A percentile compares a stretch with the other conserved stretches of the same genome.
These are phyloP conservation scores for Trichoderma atrobrunneum DNA, from an alignment of 2,329 filamentous ascomycete species.

Conservation along the genomic window DNA sequence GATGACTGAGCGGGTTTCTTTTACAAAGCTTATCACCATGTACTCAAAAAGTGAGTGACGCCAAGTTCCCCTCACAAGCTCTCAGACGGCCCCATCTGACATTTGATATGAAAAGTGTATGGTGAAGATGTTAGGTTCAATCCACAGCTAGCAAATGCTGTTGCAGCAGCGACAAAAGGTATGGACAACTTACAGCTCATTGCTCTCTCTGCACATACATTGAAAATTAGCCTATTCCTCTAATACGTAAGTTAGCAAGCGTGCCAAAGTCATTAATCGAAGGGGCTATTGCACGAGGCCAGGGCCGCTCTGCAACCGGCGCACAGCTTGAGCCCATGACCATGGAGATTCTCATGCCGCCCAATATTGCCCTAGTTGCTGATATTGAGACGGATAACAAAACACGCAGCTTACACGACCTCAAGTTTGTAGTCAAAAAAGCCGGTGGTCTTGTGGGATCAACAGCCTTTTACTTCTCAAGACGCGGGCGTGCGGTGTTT, in stretches of 20 bases:
- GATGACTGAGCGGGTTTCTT: conserved; percentile 63
- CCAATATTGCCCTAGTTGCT: conserved; percentile 74
- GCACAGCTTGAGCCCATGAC: conserved; percentile 72
- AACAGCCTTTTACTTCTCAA: conserved; percentile 81
- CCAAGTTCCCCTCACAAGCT: neutral
- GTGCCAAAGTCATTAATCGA: conserved; percentile 85
- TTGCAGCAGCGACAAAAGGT: conserved; percentile 77
- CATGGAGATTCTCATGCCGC: conserved; percentile 77
- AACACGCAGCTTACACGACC: conserved; percentile 67
- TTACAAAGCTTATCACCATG: conserved; percentile 70
- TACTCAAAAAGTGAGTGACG: conserved; percentile 65
- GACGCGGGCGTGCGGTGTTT: conserved; percentile 72
- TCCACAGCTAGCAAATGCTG: conserved; percentile 68
- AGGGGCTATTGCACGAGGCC: conserved; percentile 79
- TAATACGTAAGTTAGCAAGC: conserved; percentile 46
- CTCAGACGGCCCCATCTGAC: neutral
- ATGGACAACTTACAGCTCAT: conserved; percentile 28
- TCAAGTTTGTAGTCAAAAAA: conserved; percentile 69
- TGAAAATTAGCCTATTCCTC: neutral
- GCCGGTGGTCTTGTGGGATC: conserved; percentile 67
- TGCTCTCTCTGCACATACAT: neutral
- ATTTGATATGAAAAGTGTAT: conserved; percentile 53
- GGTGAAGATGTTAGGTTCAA: conserved; percentile 74
- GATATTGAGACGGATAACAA: conserved; percentile 85
- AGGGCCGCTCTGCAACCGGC: conserved; percentile 75